A percentile compares a stretch with the other conserved stretches of the same genome.
Conservation (phyloP, 2,329 filamentous ascomycete genomes). For the Botryotinia globosa region DNA sequence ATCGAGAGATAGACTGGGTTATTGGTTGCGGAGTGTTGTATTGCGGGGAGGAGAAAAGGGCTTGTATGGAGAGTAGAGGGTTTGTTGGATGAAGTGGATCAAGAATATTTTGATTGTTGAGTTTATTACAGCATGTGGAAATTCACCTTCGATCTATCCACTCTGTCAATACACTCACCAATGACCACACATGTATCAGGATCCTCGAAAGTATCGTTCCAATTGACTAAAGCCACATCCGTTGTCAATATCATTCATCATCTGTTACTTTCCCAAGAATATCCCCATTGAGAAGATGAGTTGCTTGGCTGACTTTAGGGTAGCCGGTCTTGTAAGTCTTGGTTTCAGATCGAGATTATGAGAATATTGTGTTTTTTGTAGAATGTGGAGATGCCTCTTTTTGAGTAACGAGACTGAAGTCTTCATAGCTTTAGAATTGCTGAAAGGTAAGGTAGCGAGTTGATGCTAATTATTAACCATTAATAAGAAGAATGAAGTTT, state of each 20-base stretch:
- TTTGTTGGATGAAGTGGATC: no score
- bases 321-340: neutral
- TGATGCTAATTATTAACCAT: neutral
- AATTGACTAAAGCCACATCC: neutral
- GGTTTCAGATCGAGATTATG: neutral
- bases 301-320: neutral
- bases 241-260: no score
- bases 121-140: no score
- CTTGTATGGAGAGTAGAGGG: neutral
- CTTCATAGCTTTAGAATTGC: neutral
- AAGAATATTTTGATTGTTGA: no score
- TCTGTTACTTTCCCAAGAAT: neutral
- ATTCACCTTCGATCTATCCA: no score
- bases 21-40: neutral
- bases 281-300: neutral
- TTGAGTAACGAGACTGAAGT: neutral
- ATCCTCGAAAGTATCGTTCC: fast-evolving
- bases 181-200: neutral
- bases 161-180: neutral
- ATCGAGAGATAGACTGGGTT: neutral
- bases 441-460: neutral
- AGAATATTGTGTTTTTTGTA: neutral
- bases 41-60: neutral
- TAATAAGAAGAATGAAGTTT: neutral
- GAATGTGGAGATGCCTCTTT: fast-evolving